Conservation (phyloP, 805 yeast genomes). For the Myxozyma mucilagina region DNA sequence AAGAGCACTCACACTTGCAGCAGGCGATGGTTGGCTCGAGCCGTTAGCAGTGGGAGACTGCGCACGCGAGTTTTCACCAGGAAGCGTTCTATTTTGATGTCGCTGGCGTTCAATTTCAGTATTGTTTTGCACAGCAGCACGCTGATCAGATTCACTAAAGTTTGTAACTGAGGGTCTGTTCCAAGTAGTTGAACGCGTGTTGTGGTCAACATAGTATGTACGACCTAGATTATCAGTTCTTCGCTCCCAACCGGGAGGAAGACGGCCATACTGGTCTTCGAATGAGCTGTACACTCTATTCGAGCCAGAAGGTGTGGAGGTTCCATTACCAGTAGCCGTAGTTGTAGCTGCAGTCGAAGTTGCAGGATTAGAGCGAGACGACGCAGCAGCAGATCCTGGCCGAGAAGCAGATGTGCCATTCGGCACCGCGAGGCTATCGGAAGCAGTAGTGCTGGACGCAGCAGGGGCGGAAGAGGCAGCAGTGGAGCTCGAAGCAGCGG, state of each 20-base stretch:
- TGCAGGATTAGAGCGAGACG: slow-evolving; percentile 31
- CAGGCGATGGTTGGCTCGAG: slow-evolving; percentile 10
- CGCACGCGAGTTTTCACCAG: slow-evolving; percentile 55
- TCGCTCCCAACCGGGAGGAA: slow-evolving; percentile 99
- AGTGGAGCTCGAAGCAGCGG: slow-evolving; percentile 15
- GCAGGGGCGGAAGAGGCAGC: slow-evolving; percentile 5
- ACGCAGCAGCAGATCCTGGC: slow-evolving; percentile 26
- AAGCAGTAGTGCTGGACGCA: slow-evolving; percentile 17
- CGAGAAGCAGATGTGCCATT: too few relatives aligned
- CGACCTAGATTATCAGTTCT: slow-evolving; percentile 97
- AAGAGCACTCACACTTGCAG: slow-evolving; percentile 28
- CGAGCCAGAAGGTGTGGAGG: slow-evolving; percentile 8
- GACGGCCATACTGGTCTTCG: slow-evolving; percentile 93
- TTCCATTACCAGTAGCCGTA: slow-evolving; percentile 19
- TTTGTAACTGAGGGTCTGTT: slow-evolving; percentile 87
- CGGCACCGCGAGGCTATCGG: background rate
- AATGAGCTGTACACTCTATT: slow-evolving; percentile 82
- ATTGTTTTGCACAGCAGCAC: slow-evolving; percentile 49
- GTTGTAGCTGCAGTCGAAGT: slow-evolving; percentile 34
- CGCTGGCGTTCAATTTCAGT: slow-evolving; percentile 89
- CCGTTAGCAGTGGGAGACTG: slow-evolving; percentile 26
- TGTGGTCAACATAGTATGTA: slow-evolving; percentile 97
- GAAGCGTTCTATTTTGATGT: slow-evolving; percentile 86
- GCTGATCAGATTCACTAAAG: slow-evolving; percentile 71
- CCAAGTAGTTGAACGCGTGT: slow-evolving; percentile 99